Base-by-base conservation (phyloP, 164 flowering plant genomes). In the Saururus chinensis region DNA sequence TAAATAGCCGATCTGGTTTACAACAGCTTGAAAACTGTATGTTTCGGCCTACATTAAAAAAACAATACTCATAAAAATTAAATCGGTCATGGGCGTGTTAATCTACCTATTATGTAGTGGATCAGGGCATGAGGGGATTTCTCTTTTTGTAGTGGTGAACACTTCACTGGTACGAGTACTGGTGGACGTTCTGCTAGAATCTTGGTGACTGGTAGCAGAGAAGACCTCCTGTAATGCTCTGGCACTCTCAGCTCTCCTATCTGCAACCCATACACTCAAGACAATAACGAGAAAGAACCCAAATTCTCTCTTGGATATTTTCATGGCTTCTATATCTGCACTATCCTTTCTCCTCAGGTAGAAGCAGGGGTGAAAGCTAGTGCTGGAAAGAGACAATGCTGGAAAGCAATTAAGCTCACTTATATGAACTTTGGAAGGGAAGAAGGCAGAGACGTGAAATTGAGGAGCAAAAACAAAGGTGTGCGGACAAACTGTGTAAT, bases 111-210 rank as follows among this genome's bases (percentile, higher is more conserved):
- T 70, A 59, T 73, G 76, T 17, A 73, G 61, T 53, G 76, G 71
- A 54, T 73, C 73, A 35, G 76, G 73, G 52, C 66, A 52, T 22
- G 76, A 70, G 9, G 73, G 73, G 19, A 73, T 68, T 70, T 57
- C 57, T 70, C 73, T 70, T 60, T 73, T 40, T 11, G 40, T 57
- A 1, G 63, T 51, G 49, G 53, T 67, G 35, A 60, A 59, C 16
- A 56, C 60, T 25, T 63, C 70, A 1, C 19, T 60, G 35, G 56
- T 51, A 4, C 63, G 40, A 35, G 25, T 14, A 16, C 51, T 23
- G 23, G 58, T 40, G 8, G 55, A 48, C 57, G 11, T 19, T 45
- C 21, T 40, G 4, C 53, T 68, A 64, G 52, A 63, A 59, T 48
- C 42, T 26, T 63, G 23, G 10, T 41, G 40, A 25, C 2, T 21